Conservation (phyloP, 2,329 filamentous ascomycete species). For the Calonectria montana region DNA sequence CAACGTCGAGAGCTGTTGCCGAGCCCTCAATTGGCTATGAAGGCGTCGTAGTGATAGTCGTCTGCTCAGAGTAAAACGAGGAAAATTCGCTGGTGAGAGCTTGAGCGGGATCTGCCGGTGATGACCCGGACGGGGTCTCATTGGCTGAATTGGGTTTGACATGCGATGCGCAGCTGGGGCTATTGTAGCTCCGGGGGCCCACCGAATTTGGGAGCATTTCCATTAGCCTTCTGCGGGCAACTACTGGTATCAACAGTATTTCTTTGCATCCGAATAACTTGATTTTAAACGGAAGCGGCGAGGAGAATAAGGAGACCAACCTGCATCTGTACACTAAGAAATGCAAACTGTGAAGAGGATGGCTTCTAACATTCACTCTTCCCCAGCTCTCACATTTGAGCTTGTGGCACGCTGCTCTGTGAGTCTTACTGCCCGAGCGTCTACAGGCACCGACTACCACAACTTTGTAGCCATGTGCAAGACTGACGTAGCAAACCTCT, state of each 20-base stretch:
- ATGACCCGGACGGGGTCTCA: conserved; percentile 44
- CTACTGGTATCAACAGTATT: conserved; percentile 11
- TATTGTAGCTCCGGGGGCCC: conserved; percentile 26
- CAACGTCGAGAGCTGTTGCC: conserved; percentile 40
- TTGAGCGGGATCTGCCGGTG: conserved; percentile 42
- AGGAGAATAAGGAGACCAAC: conserved; percentile 11
- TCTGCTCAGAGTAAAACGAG: conserved; percentile 30
- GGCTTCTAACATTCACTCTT: conserved; percentile 62
- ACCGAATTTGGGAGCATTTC: conserved; percentile 33
- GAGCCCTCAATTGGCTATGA: conserved; percentile 47
- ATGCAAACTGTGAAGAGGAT: conserved; percentile 54
- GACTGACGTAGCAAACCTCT: conserved; percentile 32
- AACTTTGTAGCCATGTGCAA: conserved; percentile 2
- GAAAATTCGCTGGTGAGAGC: conserved; percentile 47
- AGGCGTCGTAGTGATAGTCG: conserved; percentile 34
- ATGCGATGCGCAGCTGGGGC: neutral
- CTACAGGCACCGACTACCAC: neutral
- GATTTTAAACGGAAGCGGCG: conserved; percentile 16
- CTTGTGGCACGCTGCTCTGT: conserved; percentile 84
- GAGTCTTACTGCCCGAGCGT: conserved; percentile 48
- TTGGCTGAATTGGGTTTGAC: conserved; percentile 32
- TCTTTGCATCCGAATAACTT: conserved; percentile 22
- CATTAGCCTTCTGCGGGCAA: conserved; percentile 17
- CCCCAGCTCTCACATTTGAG: conserved; percentile 81
- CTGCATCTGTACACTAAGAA: conserved; percentile 30